Conservation (phyloP, 2,329 filamentous ascomycete species). For the Ceratocystiopsis brevicomis region DNA sequence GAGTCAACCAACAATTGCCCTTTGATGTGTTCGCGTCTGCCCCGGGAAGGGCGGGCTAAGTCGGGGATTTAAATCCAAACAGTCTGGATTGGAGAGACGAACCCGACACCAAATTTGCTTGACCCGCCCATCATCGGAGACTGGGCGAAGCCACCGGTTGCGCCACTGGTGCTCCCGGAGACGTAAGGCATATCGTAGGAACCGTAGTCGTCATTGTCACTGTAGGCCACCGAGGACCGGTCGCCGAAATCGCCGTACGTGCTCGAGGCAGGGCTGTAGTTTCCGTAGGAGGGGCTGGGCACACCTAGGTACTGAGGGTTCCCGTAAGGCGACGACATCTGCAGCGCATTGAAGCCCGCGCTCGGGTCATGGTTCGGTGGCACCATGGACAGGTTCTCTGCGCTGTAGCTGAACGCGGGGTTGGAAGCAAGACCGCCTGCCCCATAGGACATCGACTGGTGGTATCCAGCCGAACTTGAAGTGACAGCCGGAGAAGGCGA, state of each 20-base stretch:
- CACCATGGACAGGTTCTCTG: slow-evolving; percentile 40
- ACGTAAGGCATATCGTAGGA: slow-evolving; percentile 29
- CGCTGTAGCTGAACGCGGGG: slow-evolving; percentile 43
- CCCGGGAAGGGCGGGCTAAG: not conserved
- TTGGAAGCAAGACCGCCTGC: slow-evolving; percentile 17
- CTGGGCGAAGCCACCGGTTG: slow-evolving; percentile 18
- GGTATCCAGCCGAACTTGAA: slow-evolving; percentile 20
- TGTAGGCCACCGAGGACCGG: slow-evolving; percentile 36
- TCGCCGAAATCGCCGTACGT: slow-evolving; percentile 26
- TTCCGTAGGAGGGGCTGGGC: slow-evolving; percentile 40
- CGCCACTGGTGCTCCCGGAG: slow-evolving; percentile 10
- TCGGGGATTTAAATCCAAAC: slow-evolving; percentile 33
- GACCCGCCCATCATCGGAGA: slow-evolving; percentile 25
- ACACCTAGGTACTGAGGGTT: slow-evolving; percentile 41
- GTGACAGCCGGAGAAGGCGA: slow-evolving; percentile 21
- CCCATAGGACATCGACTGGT: slow-evolving; percentile 25
- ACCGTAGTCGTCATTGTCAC: slow-evolving; percentile 38
- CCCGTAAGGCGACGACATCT: slow-evolving; percentile 35
- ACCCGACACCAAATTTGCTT: slow-evolving; percentile 34
- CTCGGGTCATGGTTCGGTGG: slow-evolving; percentile 21
- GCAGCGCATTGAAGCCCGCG: slow-evolving; percentile 30
- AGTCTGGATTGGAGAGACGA: slow-evolving; percentile 43
- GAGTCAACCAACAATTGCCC: slow-evolving; percentile 32
- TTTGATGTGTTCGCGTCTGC: slow-evolving; percentile 9
- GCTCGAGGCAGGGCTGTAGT: slow-evolving; percentile 44